phyloP scores from a whole-genome alignment of 352 stramenopile genomes.

The Globisporangium okanoganense region DNA sequence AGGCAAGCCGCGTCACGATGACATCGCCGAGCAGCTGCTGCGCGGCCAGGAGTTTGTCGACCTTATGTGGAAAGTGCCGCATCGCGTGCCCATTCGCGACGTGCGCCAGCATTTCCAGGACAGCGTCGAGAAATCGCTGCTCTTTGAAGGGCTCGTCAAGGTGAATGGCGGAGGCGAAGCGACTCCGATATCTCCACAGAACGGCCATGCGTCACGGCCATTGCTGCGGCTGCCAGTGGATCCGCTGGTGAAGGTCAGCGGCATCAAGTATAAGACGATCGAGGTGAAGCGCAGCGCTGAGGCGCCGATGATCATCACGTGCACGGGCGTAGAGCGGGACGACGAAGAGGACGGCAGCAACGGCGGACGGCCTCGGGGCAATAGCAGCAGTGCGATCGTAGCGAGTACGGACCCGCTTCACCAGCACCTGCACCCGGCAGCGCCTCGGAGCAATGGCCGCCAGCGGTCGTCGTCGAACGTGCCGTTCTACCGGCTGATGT shows the following conservation, averaged over 20 bases:
- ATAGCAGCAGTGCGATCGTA: neutral
- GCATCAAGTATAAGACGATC: slow-evolving; percentile 68
- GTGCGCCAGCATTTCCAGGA: slow-evolving; percentile 46
- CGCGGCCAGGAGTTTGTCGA: slow-evolving; percentile 83
- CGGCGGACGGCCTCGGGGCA: slow-evolving; percentile 6
- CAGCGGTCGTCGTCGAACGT: slow-evolving; percentile 12
- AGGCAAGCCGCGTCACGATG: slow-evolving; percentile 32
- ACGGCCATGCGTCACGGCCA: slow-evolving; percentile 16
- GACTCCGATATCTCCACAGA: neutral
- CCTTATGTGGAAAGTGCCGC: slow-evolving; percentile 79
- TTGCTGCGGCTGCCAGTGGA: slow-evolving; percentile 70
- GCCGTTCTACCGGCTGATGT: slow-evolving; percentile 79
- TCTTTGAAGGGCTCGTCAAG: slow-evolving; percentile 29
- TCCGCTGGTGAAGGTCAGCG: slow-evolving; percentile 61
- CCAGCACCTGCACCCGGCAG: neutral
- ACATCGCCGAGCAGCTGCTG: slow-evolving; percentile 76
- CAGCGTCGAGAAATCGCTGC: slow-evolving; percentile 41
- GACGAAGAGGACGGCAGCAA: slow-evolving; percentile 54
- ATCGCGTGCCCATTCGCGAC: slow-evolving; percentile 57
- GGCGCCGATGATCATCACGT: slow-evolving; percentile 77
- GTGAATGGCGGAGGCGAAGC: neutral
- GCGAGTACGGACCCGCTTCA: slow-evolving; percentile 5
- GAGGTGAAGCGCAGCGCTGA: slow-evolving; percentile 82
- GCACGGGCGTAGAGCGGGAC: slow-evolving; percentile 67
- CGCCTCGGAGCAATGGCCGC: slow-evolving; percentile 13